These are phyloP conservation scores for Sporothrix pseudoabietina DNA, from an alignment of 2,329 filamentous ascomycete species.

Conservation along the genomic window DNA sequence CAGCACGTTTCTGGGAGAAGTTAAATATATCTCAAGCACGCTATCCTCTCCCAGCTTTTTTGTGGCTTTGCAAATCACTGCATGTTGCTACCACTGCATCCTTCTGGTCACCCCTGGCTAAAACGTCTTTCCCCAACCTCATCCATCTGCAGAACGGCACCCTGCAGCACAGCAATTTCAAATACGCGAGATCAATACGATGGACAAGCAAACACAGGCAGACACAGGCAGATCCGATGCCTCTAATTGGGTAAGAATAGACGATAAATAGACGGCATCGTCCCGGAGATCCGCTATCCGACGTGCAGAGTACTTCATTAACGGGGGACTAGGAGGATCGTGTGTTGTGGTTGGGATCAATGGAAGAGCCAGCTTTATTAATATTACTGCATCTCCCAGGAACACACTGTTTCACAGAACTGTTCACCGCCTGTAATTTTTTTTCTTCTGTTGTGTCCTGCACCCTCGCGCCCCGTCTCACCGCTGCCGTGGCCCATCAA, in stretches of 20 bases:
- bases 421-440: not conserved
- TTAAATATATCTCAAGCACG: not conserved
- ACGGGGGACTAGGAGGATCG: not conserved
- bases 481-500: constrained; percentile 15
- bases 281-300: not conserved
- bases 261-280: not conserved
- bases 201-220: too few relatives aligned
- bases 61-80: not conserved
- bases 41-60: not conserved
- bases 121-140: not conserved
- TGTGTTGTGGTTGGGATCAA: not conserved
- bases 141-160: not conserved
- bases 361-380: not conserved
- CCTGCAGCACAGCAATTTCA: not conserved
- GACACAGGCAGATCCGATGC: too few relatives aligned
- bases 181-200: not conserved
- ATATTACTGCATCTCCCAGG: not conserved
- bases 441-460: not conserved
- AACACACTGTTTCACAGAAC: not conserved
- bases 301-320: not conserved
- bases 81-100: not conserved
- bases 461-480: not conserved
- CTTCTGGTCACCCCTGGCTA: not conserved
- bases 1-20: not conserved
- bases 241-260: too few relatives aligned